Evolutionary conservation across 1,284 basidiomycete species (phyloP), one percentile per base, ranked within the genome.

Genomic region (Mrakiaceae sp.): DNA sequence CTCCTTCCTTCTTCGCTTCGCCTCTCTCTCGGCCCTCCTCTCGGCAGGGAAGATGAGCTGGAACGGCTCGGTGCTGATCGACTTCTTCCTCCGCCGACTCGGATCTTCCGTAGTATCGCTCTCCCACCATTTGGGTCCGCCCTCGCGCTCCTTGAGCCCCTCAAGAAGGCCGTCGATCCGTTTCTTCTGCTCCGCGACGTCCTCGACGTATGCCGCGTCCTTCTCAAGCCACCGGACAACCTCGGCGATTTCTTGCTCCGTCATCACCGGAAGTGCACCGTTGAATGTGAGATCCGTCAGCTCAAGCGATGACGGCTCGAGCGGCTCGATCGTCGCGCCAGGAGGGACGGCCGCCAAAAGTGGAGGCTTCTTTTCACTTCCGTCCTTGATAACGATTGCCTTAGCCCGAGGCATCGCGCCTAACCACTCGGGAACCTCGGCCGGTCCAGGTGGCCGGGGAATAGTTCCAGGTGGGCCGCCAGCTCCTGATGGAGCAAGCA

Each of bases 21-120:
- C 73, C 53, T 80, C 76, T 67, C 82, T 76, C 46, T 72, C 68
- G 12, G 62, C 48, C 8, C 70, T 70, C 68, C 76, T 77, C 60
- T 76, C 74, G 11, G 69, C 67, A 3, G 87, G 86, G 80, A 87
- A 90, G 63, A 82, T 74, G 44, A 90, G 81, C 68, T 84, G 81
- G 72, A 91, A 86, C 27, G 65, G 78, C 78, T 69, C 84, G 82
- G 43, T 78, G 57, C 14, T 60, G 9, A 55, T 53, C 46, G 52
- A 57, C 66, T 74, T 72, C 12, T 56, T 61, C 54, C 40, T 49
- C 49, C 56, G 52, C 70, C 72, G 63, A 71, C 74, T 43, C 70
- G 63, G 47, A 69, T 70, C 74, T 70, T 74, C 75, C 72, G 71
- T 71, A 70, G 69, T 68, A 70, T 77, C 77, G 75, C 81, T 76